Conservation (phyloP, 306 rosid genomes). For the Castanopsis chinensis region DNA sequence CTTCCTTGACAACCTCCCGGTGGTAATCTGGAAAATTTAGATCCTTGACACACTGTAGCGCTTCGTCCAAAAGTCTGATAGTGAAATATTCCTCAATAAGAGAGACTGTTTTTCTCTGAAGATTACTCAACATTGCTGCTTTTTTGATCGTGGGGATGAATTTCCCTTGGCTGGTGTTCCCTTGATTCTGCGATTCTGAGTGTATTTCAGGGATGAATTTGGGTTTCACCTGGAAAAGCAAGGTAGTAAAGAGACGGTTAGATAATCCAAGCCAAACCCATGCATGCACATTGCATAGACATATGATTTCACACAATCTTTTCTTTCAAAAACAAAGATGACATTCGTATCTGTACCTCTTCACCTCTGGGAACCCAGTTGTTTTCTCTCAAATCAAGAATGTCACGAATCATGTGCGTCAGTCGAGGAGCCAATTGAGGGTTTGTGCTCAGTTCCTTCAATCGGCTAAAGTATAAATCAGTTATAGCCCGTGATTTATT, state of each 20-base stretch:
- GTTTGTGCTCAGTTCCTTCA: conserved; percentile 65
- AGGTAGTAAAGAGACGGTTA: background rate
- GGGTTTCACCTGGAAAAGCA: conserved; percentile 58
- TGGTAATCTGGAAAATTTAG: too few relatives aligned
- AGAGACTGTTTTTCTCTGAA: conserved; percentile 50
- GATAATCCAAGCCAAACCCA: background rate
- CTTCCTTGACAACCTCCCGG: too few relatives aligned
- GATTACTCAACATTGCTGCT: conserved; percentile 41
- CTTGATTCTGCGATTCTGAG: conserved; percentile 86
- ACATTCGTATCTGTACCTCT: conserved; percentile 49
- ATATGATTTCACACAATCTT: too few relatives aligned
- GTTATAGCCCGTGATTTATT: conserved; percentile 58
- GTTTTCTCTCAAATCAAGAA: conserved; percentile 8
- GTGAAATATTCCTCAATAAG: conserved; percentile 81
- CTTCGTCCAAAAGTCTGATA: conserved; percentile 45
- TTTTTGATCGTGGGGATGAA: conserved; percentile 37
- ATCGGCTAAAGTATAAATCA: conserved; percentile 59
- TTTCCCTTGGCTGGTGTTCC: conserved; percentile 52
- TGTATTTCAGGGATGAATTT: conserved; percentile 90
- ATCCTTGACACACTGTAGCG: too few relatives aligned
- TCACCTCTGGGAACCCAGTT: conserved; percentile 91
- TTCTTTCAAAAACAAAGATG: background rate
- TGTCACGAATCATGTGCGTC: conserved; percentile 80
- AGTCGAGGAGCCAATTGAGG: conserved; percentile 76
- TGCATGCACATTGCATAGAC: too few relatives aligned